A percentile compares a stretch with the other conserved stretches of the same genome.
These are phyloP conservation scores for Venturia nashicola DNA, from an alignment of 2,329 filamentous ascomycete genomes.

Conservation along the genomic window DNA sequence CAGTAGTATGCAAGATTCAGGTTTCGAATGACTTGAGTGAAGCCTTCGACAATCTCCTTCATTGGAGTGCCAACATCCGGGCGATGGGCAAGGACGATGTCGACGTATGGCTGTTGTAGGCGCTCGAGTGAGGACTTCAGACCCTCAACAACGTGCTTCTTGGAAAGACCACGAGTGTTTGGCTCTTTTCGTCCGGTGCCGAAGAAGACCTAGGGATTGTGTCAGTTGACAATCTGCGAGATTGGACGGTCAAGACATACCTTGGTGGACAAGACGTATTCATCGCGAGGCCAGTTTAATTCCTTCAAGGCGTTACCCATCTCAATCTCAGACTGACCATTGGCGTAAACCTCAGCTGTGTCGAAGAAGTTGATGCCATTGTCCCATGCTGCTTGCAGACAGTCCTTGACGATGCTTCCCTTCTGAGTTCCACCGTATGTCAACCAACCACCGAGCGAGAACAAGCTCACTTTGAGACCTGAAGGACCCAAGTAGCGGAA, in stretches of 20 bases:
- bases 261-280: conserved; percentile 24
- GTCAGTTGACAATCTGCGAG: background rate
- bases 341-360: conserved; percentile 17
- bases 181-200: conserved; percentile 47
- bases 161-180: conserved; percentile 37
- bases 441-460: conserved; percentile 35
- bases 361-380: conserved; percentile 39
- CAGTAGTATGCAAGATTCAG: conserved; percentile 52
- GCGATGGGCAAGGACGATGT: conserved; percentile 53
- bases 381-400: conserved; percentile 36
- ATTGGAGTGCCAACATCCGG: conserved; percentile 50
- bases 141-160: conserved; percentile 44
- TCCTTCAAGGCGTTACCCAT: conserved; percentile 40
- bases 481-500: conserved; percentile 33
- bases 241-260: background rate
- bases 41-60: conserved; percentile 48
- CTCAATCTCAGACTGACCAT: conserved; percentile 40
- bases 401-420: conserved; percentile 37
- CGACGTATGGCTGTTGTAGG: conserved; percentile 53
- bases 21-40: conserved; percentile 39
- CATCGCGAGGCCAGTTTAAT: conserved; percentile 35
- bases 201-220: conserved; percentile 29
- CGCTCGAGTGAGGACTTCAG: conserved; percentile 45
- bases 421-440: conserved; percentile 39
- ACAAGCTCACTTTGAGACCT: conserved; percentile 38